Base-by-base conservation (phyloP, 2,329 filamentous ascomycete genomes). In the Penicillium sp. region DNA sequence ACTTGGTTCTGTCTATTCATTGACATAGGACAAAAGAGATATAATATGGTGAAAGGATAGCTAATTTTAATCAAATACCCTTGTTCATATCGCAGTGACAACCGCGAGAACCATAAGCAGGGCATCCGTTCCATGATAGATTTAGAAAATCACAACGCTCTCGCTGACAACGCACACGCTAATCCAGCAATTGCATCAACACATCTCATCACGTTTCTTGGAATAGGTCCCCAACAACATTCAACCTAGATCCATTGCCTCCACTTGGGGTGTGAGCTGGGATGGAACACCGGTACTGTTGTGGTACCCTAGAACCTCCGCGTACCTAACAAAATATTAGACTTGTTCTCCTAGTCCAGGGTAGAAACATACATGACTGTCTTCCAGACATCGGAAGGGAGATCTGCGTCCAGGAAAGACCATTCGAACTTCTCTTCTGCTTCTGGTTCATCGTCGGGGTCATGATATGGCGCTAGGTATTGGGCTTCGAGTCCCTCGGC, bases 361-460 rank as follows among this genome's bases (percentile, higher is more conserved):
- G 15, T 9, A 16, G 21, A 14, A 26, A 66, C 84, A 64, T 76
- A 95, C 91, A 98, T 98, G 88, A 97, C 97, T 62, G 97, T 95
- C 75, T 98, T 98, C 93, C 93, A 98, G 8, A 90, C 94, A 63
- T 98, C 93, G 23, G 96, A 88, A 1, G 93, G 90, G 34, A 98
- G 75, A 62, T 97, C 89, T 29, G 90, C 93, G 57, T 97, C 93
- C 65, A 96, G 96, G 72, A 97, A 97, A 36, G 90, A 95, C 91
- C 93, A 98, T 65, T 98, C 93, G 58, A 98, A 97, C 71, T 94
- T 94, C 74, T 96, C 89, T 43, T 94, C 86, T 13, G 93, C 87
- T 8, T 88, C 82, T 0, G 93, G 93, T 74, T 98, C 93, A 62
- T 98, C 93, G 28, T 86, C 90, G 4, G 91, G 90, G 62, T 98